phyloP scores from a whole-genome alignment of 176 grass and related monocot species.

The Carex parvula region DNA sequence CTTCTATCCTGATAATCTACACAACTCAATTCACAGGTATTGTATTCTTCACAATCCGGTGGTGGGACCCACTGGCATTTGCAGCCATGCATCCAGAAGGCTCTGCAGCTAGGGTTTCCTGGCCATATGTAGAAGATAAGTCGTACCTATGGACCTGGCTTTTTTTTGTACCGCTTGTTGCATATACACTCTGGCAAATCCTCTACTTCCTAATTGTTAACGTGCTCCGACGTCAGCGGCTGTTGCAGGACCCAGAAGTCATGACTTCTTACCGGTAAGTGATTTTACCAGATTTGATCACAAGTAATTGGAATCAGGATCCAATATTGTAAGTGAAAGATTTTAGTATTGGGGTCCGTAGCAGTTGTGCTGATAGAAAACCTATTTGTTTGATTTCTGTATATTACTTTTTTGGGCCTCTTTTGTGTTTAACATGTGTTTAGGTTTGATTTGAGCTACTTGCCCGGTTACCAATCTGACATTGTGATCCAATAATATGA shows the following conservation, averaged over 20 bases:
- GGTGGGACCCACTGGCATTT: constrained; percentile 96
- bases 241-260: constrained; percentile 88
- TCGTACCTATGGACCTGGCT: constrained; percentile 91
- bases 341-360: background rate
- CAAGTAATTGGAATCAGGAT: background rate
- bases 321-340: background rate
- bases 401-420: background rate
- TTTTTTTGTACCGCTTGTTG: constrained; percentile 87
- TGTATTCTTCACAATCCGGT: constrained; percentile 91
- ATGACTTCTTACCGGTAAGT: constrained; percentile 78
- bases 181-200: constrained; percentile 93
- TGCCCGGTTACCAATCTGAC: background rate
- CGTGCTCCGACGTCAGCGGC: constrained; percentile 74
- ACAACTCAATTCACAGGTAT: constrained; percentile 49
- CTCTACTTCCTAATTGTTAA: constrained; percentile 87
- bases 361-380: background rate
- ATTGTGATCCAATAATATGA: background rate
- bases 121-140: constrained; percentile 93
- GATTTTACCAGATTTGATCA: background rate
- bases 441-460: background rate
- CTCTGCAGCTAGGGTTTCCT: constrained; percentile 68
- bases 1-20: background rate
- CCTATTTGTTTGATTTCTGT: background rate
- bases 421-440: background rate
- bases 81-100: constrained; percentile 97